These are phyloP conservation scores for Pestalotiopsis sp. DNA, from an alignment of 2,329 filamentous ascomycete genomes.

Conservation along the genomic window DNA sequence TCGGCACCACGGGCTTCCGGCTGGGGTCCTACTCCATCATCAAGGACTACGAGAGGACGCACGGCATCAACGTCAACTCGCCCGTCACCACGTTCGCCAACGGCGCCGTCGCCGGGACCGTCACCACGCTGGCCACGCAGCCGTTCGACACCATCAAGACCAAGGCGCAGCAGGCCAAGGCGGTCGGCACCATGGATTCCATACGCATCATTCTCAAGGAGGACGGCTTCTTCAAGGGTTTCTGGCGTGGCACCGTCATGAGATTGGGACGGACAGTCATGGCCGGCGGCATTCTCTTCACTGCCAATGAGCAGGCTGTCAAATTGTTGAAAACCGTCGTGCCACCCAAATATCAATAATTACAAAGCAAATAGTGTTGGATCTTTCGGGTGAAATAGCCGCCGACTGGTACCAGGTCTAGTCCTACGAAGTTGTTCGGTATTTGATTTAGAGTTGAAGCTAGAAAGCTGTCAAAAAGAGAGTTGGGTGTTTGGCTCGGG, in stretches of 20 bases:
- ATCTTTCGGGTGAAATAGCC: background rate
- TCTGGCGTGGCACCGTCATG: conserved; percentile 69
- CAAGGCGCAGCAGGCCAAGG: conserved; percentile 57
- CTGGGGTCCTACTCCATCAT: conserved; percentile 66
- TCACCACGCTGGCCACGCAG: conserved; percentile 56
- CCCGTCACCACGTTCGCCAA: conserved; percentile 40
- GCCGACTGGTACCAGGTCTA: background rate
- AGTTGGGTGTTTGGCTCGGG: background rate
- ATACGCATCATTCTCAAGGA: conserved; percentile 54
- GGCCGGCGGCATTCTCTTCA: conserved; percentile 35
- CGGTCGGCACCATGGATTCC: conserved; percentile 56
- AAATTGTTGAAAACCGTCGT: conserved; percentile 25
- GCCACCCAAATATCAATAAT: background rate
- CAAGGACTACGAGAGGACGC: conserved; percentile 48
- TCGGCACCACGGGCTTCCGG: conserved; percentile 61
- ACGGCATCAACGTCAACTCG: conserved; percentile 33
- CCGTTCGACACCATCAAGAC: conserved; percentile 66
- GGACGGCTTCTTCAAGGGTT: conserved; percentile 55
- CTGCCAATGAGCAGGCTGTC: conserved; percentile 33
- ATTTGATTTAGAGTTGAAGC: background rate
- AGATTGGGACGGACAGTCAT: conserved; percentile 61
- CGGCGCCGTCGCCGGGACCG: conserved; percentile 36
- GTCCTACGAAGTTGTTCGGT: background rate
- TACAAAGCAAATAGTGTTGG: background rate
- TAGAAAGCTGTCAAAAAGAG: background rate